Conservation (phyloP, 345 rosid genomes). For the Melaleuca alternifolia region DNA sequence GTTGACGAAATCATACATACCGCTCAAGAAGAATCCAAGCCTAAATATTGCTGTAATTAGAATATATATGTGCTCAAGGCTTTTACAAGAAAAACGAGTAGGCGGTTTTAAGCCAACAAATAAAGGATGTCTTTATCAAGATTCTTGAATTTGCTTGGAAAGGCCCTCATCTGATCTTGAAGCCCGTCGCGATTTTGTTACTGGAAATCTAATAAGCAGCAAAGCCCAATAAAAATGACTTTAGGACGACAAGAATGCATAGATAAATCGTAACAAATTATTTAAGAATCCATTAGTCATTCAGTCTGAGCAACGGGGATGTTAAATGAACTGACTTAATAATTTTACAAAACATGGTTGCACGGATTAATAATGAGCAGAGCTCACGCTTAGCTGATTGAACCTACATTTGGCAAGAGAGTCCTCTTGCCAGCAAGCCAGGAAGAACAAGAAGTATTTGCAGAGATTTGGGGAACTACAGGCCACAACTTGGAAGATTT, state of each 20-base stretch:
- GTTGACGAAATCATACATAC: no score
- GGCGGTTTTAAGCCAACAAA: background rate
- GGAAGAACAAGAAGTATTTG: no score
- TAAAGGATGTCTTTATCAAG: background rate
- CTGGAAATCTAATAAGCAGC: background rate
- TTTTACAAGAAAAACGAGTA: background rate
- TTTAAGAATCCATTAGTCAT: background rate
- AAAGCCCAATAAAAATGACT: background rate
- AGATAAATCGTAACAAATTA: background rate
- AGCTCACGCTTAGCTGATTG: no score
- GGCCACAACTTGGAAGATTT: no score
- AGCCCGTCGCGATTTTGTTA: background rate
- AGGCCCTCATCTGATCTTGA: background rate
- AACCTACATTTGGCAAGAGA: no score
- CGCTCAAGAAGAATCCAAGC: no score
- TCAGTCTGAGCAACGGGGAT: background rate
- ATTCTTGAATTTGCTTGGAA: background rate
- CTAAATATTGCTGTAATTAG: no score
- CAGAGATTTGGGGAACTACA: no score
- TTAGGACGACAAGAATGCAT: background rate
- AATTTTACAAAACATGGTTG: no score
- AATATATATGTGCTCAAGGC: no score
- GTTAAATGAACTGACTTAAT: background rate
- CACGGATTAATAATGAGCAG: no score
- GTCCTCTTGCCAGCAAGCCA: no score